Conservation (phyloP, 2,329 filamentous ascomycete genomes). For the Neophaeococcomyces aloes region DNA sequence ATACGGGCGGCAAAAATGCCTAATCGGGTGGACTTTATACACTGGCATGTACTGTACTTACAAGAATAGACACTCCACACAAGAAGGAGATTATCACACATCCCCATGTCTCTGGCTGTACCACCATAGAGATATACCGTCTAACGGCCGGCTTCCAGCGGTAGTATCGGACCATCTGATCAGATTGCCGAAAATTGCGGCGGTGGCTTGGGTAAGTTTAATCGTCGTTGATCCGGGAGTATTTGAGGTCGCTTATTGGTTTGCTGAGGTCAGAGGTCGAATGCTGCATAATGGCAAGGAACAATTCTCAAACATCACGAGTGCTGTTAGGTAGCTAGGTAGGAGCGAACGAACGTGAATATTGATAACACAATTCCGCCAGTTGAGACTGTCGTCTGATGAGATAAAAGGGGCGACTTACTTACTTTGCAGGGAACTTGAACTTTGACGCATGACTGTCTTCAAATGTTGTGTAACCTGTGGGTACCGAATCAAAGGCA, state of each 20-base stretch:
- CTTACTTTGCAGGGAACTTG: no score
- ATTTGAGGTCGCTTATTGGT: constrained; percentile 2
- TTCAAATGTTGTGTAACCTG: no score
- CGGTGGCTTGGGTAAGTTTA: neutral
- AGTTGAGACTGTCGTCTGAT: no score
- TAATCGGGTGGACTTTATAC: neutral
- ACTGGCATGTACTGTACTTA: no score
- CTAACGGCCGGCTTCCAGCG: neutral
- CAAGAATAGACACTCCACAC: constrained; percentile 4
- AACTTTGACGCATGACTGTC: no score
- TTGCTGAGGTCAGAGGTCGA: neutral
- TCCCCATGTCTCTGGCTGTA: constrained; percentile 2
- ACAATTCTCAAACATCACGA: no score
- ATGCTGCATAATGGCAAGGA: neutral
- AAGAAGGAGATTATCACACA: constrained; percentile 3
- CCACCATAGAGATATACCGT: neutral
- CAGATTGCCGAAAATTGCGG: constrained; percentile 4
- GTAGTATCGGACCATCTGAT: neutral
- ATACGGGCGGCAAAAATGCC: constrained; percentile 1
- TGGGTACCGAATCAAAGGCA: no score
- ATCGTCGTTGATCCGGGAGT: neutral
- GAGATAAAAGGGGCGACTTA: no score
- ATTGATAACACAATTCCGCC: no score
- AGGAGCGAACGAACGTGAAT: no score
- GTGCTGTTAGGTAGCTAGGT: no score